These are phyloP conservation scores for Carex kokanica DNA, from an alignment of 176 grass and related monocot species.

Conservation along the genomic window DNA sequence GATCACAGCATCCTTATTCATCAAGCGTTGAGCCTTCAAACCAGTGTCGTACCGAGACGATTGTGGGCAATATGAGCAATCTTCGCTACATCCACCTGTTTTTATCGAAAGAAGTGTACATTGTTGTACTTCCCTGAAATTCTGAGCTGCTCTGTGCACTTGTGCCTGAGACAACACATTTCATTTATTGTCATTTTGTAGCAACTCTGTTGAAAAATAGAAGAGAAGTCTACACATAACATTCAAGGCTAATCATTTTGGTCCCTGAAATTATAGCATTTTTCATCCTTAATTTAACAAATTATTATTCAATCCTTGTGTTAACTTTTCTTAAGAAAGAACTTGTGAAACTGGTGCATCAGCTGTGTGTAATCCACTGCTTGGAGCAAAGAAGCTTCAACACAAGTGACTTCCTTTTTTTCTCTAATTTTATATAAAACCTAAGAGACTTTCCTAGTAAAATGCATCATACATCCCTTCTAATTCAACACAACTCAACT, in stretches of 20 bases:
- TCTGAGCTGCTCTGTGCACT: slow-evolving; percentile 82
- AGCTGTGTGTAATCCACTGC: not conserved
- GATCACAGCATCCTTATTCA: slow-evolving; percentile 90
- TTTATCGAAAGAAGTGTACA: slow-evolving; percentile 99
- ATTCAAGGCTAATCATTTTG: not conserved
- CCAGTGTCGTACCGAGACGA: slow-evolving; percentile 90
- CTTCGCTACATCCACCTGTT: slow-evolving; percentile 96
- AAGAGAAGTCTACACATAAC: not conserved
- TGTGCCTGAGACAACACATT: slow-evolving; percentile 50
- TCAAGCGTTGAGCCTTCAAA: slow-evolving; percentile 81
- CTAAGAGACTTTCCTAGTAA: not conserved
- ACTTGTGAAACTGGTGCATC: not conserved
- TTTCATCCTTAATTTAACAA: not conserved
- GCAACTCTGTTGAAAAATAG: not conserved
- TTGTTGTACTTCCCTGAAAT: slow-evolving; percentile 93
- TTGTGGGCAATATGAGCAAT: slow-evolving; percentile 97
- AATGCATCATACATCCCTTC: not conserved
- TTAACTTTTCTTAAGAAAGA: not conserved
- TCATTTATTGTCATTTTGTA: not conserved
- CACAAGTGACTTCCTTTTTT: not conserved
- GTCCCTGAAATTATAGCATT: not conserved
- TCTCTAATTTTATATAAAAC: not conserved
- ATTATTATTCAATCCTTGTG: not conserved
- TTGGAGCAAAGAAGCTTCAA: not conserved
- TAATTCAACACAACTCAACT: not conserved